Conservation (phyloP, 768 basidiomycete species). For the Exidia glandulosa region DNA sequence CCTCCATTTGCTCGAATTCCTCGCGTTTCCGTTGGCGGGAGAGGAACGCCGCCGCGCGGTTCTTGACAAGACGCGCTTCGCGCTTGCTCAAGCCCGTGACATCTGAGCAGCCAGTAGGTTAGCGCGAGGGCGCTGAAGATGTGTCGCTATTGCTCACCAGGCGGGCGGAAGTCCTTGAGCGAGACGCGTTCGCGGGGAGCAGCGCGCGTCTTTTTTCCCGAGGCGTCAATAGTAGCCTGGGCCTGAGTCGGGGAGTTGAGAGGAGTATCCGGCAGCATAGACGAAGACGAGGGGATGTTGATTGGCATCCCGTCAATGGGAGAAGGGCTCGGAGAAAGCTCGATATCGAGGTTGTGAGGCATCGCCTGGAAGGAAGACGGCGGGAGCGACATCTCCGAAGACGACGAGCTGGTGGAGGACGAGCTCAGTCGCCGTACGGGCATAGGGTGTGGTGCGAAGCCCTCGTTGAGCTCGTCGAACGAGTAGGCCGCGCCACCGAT, state of each 20-base stretch:
- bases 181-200: conserved; percentile 34
- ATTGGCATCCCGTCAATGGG: neutral
- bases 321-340: neutral
- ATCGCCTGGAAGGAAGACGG: neutral
- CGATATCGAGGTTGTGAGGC: neutral
- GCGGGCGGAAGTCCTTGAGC: conserved; percentile 81
- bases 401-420: neutral
- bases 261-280: neutral
- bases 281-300: neutral
- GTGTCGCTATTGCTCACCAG: conserved; percentile 15
- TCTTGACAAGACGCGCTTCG: conserved; percentile 85
- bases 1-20: conserved; percentile 85
- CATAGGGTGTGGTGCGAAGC: neutral
- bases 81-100: conserved; percentile 81
- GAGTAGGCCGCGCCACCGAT: neutral
- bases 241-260: neutral
- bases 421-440: neutral
- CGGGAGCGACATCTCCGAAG: neutral
- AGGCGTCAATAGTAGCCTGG: neutral
- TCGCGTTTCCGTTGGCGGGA: conserved; percentile 84
- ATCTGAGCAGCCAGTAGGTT: conserved; percentile 30
- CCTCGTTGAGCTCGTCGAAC: neutral
- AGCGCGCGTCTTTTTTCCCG: neutral
- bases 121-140: neutral
- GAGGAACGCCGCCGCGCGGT: conserved; percentile 85